Evolutionary conservation across 208 protist genomes (phyloP), one percentile per base, ranked within the genome.

Genomic region (Naegleria lovaniensis): DNA sequence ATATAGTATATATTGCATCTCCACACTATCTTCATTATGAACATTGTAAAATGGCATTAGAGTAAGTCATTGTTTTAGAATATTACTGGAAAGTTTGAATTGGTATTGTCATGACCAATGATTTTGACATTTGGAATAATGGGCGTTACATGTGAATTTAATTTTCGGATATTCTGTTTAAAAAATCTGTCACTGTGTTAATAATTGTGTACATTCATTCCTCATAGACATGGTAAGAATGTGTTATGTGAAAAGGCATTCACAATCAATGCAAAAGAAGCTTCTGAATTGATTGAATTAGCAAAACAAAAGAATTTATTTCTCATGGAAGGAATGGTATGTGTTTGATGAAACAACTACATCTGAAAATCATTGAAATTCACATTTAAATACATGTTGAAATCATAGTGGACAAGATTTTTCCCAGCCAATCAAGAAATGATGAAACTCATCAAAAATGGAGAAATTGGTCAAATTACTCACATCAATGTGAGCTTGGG

Each of bases 211-310:
- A n/a, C n/a, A n/a, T n/a, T n/a, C n/a, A n/a, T n/a, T n/a, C n/a
- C n/a, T n/a, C 19, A n/a, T n/a, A 79, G 36, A 43, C 16, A 11
- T 43, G 67, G 67, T 7, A 90, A 90, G 75, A 9, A 39, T 51
- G 88, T 90, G 1, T 39, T 90, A 2, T 79, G 59, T 67, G 88
- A 90, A 84, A 90, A 90, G 40, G 33, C 88, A 85, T 85, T 90
- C 48, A 51, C 88, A 4, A 84, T 90, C 15, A 90, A 90, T 39
- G 40, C 75, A 29, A 51, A 39, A 85, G 43, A 84, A n/a, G 88
- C 75, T 38, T 2, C 39, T 13, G 36, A 85, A 52, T 29, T 90
- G 38, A 38, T 85, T 39, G 67, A 84, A 15, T 52, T 67, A 15
- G 88, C 88, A 75, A 67, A 4, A 75, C 48, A 67, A 41, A 79